phyloP scores from a whole-genome alignment of 768 basidiomycete species.

The Pisolithus orientalis region DNA sequence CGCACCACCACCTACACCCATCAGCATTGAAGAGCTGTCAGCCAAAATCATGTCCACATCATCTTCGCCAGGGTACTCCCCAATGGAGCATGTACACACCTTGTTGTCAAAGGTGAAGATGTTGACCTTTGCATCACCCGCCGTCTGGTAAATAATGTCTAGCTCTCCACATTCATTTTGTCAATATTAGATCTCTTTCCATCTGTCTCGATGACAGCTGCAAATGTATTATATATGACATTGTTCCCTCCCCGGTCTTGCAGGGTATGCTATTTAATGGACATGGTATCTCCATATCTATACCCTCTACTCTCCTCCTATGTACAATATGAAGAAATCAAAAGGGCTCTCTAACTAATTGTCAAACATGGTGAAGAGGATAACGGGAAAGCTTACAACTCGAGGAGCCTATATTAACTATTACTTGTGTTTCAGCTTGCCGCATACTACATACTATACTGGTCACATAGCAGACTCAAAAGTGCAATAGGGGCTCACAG shows the following conservation, averaged over 20 bases:
- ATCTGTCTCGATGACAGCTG: constrained; percentile 26
- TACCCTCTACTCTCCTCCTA: constrained; percentile 15
- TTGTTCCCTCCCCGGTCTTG: constrained; percentile 1
- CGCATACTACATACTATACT: too few relatives aligned
- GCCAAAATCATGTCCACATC: too few relatives aligned
- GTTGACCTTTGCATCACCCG: constrained; percentile 58
- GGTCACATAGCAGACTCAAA: too few relatives aligned
- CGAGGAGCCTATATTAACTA: too few relatives aligned
- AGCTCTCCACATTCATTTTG: constrained; percentile 13
- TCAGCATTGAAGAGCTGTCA: constrained; percentile 38
- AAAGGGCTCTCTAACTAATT: constrained; percentile 8
- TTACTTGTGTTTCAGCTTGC: too few relatives aligned
- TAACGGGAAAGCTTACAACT: too few relatives aligned
- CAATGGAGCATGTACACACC: constrained; percentile 16
- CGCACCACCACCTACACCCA: constrained; percentile 54
- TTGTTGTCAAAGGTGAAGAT: constrained; percentile 48
- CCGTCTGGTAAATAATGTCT: constrained; percentile 48
- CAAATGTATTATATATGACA: constrained; percentile 12
- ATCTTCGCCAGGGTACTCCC: constrained; percentile 1
- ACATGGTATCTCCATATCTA: constrained; percentile 20
- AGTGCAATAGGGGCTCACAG: too few relatives aligned
- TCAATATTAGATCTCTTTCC: constrained; percentile 14
- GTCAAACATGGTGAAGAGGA: too few relatives aligned
- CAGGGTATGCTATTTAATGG: constrained; percentile 25
- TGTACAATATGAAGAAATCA: constrained; percentile 28